Evolutionary conservation across 305 asterid species (phyloP), one percentile per base, ranked within the genome.

Genomic region (Fraxinus dipetala): DNA sequence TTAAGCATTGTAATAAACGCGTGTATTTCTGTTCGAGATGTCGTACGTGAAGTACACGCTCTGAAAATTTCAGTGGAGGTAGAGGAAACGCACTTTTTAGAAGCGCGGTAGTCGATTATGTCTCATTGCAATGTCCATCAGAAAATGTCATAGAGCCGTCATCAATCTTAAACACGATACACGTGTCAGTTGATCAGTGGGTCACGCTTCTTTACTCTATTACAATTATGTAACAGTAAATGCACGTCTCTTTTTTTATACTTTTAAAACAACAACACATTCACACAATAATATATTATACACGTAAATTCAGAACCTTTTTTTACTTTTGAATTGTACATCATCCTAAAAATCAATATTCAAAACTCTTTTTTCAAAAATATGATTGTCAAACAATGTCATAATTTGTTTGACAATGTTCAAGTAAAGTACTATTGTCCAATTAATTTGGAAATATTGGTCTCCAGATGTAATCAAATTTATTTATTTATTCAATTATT

Each of bases 181-280:
- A 85, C 90, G 90, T 78, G 90, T 87, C 86, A 61, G 38, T 0
- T 5, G 5, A 0, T 2, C 9, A 79, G 2, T 87, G 89, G 91
- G 6, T 35, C 26, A 16, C 61, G 5, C 3, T 69, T 24, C 26
- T 45, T 61, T 6, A 1, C 70, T 6, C 36, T 7, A 7, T 20
- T 20, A 6, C 24, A 56, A 16, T 16, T 56, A 56, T 18, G 28
- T 26, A 24, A 24, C 26, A 24, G 38, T 35, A 35, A 6, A 35
- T 5, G 6, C 40, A 35, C 40, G 8, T 6, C 40, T 35, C 9
- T 35, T 35, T 0, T 4, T 32, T 34, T 6, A 0, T 0, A 35
- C 9, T 6, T 36, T 36, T 36, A 7, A 36, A 35, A 35, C 11
- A 36, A 6, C 1, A 2, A 7, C 2, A 36, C 2, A 36, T 36